Base-by-base conservation (phyloP, 441 rosid genomes). In the Corymbia calophylla region DNA sequence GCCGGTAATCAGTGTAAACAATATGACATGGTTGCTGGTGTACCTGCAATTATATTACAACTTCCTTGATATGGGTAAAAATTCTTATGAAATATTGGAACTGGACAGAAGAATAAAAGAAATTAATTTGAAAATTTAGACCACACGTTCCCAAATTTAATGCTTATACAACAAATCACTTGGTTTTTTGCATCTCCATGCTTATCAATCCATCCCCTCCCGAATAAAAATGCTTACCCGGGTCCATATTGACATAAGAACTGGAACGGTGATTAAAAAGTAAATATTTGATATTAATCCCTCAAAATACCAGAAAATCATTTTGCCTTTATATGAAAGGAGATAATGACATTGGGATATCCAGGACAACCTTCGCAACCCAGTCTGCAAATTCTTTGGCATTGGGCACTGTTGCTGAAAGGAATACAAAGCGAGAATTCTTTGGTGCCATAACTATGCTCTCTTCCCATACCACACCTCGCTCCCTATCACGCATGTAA, bases 381-480 rank as follows among this genome's bases (percentile, higher is more conserved):
- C 99, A 98, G 91, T 97, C 99, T 88, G 99, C 99, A 96, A 98
- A 98, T 90, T 97, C 99, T 92, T 96, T 98, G 27, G 99, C 99
- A 93, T 98, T 98, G 87, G 99, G 99, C 56, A 98, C 99, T 73
- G 99, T 97, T 47, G 99, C 99, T 35, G 99, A 98, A 21, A 98
- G 97, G 93, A 98, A 98, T 68, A 97, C 99, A 90, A 98, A 97
- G 53, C 98, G 94, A 62, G 99, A 95, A 90, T 96, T 97, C 93
- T 95, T 97, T 0, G 99, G 99, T 87, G 99, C 99, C 99, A 98
- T 98, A 48, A 98, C 99, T 91, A 98, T 98, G 94, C 99, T 98
- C 92, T 98, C 99, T 90, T 98, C 99, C 99, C 99, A 98, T 12
- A 97, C 99, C 86, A 98, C 99, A 91, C 99, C 99, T 94, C 99